Evolutionary conservation across 1,139 yeast species (phyloP).

Genomic region (Sugiyamaella grinbergsii): DNA sequence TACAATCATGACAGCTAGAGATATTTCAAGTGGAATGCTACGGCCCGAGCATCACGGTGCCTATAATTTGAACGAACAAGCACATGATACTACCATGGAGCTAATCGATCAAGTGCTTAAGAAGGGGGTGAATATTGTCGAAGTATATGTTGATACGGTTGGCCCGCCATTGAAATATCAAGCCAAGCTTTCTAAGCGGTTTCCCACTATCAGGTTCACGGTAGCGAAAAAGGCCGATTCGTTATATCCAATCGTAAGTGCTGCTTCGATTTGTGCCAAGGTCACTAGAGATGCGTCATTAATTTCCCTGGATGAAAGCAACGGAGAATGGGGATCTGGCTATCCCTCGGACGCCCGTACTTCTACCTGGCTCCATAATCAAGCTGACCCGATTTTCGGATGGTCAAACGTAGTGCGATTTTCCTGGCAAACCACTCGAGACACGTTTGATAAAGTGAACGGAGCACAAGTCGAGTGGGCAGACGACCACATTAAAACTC

Average conservation of each 20-base stretch:
- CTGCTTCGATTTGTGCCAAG: constrained; percentile 96
- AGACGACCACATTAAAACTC: constrained; percentile 22
- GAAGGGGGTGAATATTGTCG: constrained; percentile 62
- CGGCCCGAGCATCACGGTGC: constrained; percentile 54
- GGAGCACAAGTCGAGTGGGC: constrained; percentile 58
- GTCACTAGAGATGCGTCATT: constrained; percentile 86
- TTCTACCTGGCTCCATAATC: constrained; percentile 62
- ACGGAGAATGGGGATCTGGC: constrained; percentile 72
- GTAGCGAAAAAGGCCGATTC: constrained; percentile 98
- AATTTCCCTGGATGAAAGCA: constrained; percentile 42
- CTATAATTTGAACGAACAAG: constrained; percentile 90
- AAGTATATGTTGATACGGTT: constrained; percentile 90
- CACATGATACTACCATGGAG: constrained; percentile 89
- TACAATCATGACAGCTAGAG: constrained; percentile 80
- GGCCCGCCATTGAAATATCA: constrained; percentile 92
- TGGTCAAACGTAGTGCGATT: constrained; percentile 82
- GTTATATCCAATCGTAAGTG: constrained; percentile 88
- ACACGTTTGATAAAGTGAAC: constrained; percentile 54
- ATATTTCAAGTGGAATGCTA: constrained; percentile 87
- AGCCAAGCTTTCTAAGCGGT: constrained; percentile 64
- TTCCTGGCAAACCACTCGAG: constrained; percentile 93
- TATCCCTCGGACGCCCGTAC: constrained; percentile 95
- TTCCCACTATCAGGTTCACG: constrained; percentile 71
- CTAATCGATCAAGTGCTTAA: constrained; percentile 65
- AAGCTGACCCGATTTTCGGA: constrained; percentile 77